phyloP scores from a whole-genome alignment of 768 basidiomycete genomes.

The Trametes cingulata region DNA sequence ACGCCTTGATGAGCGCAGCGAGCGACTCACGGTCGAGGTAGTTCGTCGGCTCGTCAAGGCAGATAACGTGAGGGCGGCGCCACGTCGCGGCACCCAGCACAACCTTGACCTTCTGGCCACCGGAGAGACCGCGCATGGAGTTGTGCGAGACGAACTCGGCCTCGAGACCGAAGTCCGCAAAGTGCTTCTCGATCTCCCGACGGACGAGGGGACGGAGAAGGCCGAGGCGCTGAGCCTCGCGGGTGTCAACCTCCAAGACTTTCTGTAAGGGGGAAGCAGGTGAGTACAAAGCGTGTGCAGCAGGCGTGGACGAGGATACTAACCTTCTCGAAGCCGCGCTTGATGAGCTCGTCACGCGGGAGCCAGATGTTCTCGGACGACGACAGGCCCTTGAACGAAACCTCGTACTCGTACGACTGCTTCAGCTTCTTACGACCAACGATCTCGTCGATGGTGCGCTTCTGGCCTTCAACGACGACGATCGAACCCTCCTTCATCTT shows the following conservation, averaged over 20 bases:
- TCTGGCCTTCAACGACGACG: constrained; percentile 89
- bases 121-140: constrained; percentile 97
- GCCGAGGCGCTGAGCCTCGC: constrained; percentile 96
- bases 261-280: constrained; percentile 48
- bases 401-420: constrained; percentile 99
- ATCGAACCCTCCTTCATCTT: constrained; percentile 97
- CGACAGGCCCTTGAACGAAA: constrained; percentile 90
- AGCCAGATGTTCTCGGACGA: constrained; percentile 99
- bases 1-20: constrained; percentile 96
- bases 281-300: constrained; percentile 28
- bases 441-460: constrained; percentile 94
- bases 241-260: constrained; percentile 95
- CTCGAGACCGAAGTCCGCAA: constrained; percentile 98
- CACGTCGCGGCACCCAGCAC: constrained; percentile 98
- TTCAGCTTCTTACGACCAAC: constrained; percentile 93
- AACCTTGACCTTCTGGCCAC: constrained; percentile 99
- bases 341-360: constrained; percentile 93
- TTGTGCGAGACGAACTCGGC: constrained; percentile 99
- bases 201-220: constrained; percentile 95
- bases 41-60: constrained; percentile 97
- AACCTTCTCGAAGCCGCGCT: constrained; percentile 96
- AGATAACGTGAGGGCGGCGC: constrained; percentile 98
- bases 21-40: constrained; percentile 99
- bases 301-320: constrained; percentile 26
- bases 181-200: constrained; percentile 99